Percentiles rank a stretch among this genome's conserved stretches.
Conservation (phyloP, 768 basidiomycete genomes). For the Glaciozyma martinii region DNA sequence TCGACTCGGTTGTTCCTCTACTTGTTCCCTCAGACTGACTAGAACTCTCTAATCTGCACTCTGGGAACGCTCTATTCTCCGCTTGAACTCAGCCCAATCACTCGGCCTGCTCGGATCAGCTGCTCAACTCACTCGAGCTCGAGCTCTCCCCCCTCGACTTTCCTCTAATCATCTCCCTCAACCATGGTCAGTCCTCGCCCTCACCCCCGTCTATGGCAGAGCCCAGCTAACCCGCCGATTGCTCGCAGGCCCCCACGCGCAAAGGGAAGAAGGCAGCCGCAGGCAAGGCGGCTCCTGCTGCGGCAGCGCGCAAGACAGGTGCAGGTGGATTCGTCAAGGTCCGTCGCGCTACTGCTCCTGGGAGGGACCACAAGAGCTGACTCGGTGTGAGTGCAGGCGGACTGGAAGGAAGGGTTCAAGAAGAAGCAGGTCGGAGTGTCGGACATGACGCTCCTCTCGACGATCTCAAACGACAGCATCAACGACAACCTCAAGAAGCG, state of each 20-base stretch:
- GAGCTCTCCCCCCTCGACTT: neutral
- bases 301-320: slow-evolving; percentile 22
- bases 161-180: neutral
- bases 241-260: slow-evolving; percentile 22
- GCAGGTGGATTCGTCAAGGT: slow-evolving; percentile 25
- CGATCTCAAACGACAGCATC: slow-evolving; percentile 93
- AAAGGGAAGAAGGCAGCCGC: slow-evolving; percentile 26
- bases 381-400: slow-evolving; percentile 55
- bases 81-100: too few relatives aligned
- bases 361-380: neutral
- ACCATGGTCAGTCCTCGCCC: neutral
- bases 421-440: slow-evolving; percentile 96
- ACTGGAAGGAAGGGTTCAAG: slow-evolving; percentile 99
- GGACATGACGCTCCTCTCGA: slow-evolving; percentile 95
- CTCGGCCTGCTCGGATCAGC: too few relatives aligned
- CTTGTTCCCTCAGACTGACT: too few relatives aligned
- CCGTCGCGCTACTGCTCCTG: neutral
- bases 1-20: too few relatives aligned
- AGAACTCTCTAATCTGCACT: too few relatives aligned
- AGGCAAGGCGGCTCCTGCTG: neutral
- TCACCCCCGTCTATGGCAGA: neutral
- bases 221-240: neutral
- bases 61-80: too few relatives aligned
- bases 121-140: too few relatives aligned
- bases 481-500: slow-evolving; percentile 97